Percentiles rank a stretch among this genome's conserved stretches.
Evolutionary conservation across 2,329 filamentous ascomycete species (phyloP).

Genomic region (Hypoxylon rubiginosum): DNA sequence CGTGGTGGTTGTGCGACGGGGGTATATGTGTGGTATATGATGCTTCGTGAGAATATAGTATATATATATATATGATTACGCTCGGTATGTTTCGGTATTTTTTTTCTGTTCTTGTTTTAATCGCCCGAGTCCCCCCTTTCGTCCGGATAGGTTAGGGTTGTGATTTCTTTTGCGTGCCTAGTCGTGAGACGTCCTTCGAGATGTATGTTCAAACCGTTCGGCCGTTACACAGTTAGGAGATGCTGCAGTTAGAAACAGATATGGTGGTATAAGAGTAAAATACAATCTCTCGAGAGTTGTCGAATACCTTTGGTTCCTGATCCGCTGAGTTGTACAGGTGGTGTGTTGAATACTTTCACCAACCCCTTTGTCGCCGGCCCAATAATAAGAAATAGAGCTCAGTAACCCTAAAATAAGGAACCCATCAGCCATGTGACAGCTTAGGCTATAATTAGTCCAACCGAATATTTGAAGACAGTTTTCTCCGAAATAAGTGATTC

Average conservation of each 20-base stretch:
- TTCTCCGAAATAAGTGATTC: slow-evolving; percentile 26
- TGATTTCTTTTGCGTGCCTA: slow-evolving; percentile 8
- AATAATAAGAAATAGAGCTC: slow-evolving; percentile 2
- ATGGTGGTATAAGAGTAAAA: slow-evolving; percentile 16
- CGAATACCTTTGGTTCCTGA: not conserved
- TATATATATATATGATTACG: slow-evolving; percentile 41
- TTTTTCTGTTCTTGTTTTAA: slow-evolving; percentile 13
- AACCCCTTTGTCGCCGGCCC: not conserved
- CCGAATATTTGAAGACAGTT: not conserved
- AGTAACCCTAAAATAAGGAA: slow-evolving; percentile 5
- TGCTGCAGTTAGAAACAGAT: slow-evolving; percentile 9
- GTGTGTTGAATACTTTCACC: not conserved
- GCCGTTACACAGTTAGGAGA: slow-evolving; percentile 5
- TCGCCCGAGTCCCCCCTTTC: not conserved
- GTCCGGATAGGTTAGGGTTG: slow-evolving; percentile 15
- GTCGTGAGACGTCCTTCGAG: slow-evolving; percentile 21
- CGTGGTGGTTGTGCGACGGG: slow-evolving; percentile 35
- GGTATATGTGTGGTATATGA: slow-evolving; percentile 36
- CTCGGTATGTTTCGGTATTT: slow-evolving; percentile 28
- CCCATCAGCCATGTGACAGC: not conserved
- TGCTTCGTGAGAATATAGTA: slow-evolving; percentile 45
- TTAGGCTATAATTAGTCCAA: not conserved
- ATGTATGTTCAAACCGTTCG: slow-evolving; percentile 14
- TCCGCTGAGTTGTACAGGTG: slow-evolving; percentile 2
- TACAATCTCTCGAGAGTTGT: slow-evolving; percentile 9